Percentiles rank a stretch among this genome's conserved stretches.
Conservation (phyloP, 73 alveolate genomes). For the Paramecium primaurelia region DNA sequence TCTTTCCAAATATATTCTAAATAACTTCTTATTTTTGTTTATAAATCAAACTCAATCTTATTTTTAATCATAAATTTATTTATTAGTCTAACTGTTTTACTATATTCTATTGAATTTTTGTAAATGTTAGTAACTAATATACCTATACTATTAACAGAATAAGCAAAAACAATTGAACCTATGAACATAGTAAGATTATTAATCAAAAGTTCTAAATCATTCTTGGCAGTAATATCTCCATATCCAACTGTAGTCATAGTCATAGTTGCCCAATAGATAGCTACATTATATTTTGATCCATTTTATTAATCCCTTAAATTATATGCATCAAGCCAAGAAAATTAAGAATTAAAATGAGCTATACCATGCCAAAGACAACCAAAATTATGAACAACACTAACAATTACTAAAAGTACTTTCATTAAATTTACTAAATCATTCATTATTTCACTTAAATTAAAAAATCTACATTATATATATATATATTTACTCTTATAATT, state of each 20-base stretch:
- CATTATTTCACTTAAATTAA: background rate
- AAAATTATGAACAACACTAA: background rate
- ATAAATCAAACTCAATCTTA: constrained; percentile 72
- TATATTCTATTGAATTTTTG: constrained; percentile 65
- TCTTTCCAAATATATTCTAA: constrained; percentile 76
- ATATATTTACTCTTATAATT: background rate
- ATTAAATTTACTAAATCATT: background rate
- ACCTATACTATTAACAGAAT: constrained; percentile 83
- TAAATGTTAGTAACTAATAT: constrained; percentile 67
- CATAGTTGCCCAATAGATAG: constrained; percentile 85
- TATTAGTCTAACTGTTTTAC: constrained; percentile 72
- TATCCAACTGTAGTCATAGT: constrained; percentile 94
- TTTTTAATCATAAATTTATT: constrained; percentile 71
- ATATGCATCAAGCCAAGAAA: background rate
- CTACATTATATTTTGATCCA: constrained; percentile 52
- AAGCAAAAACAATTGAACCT: constrained; percentile 83
- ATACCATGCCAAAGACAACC: constrained; percentile 34
- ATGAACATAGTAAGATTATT: constrained; percentile 73
- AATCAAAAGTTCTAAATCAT: constrained; percentile 69
- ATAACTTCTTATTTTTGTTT: constrained; percentile 73
- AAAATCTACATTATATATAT: background rate
- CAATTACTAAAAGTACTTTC: background rate
- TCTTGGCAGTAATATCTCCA: constrained; percentile 82
- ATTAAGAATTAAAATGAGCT: background rate
- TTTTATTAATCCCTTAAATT: background rate